These are phyloP conservation scores for Chytriomyces sp. DNA, from an alignment of 192 early-diverging fungal species.

Conservation along the genomic window DNA sequence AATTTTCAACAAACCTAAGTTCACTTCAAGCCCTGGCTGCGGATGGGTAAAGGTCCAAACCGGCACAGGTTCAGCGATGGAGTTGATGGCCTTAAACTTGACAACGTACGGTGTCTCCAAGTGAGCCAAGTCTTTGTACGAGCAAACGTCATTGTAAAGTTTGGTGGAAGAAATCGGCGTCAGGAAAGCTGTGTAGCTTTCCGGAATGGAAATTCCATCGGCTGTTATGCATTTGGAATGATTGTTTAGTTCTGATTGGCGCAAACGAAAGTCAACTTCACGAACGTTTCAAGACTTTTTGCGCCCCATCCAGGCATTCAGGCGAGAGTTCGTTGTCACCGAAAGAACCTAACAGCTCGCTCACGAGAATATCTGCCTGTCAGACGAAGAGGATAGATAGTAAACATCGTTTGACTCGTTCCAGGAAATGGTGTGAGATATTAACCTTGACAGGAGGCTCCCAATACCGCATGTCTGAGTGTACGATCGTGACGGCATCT, in stretches of 20 bases:
- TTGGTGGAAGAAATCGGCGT: slow-evolving; percentile 88
- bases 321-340: slow-evolving; percentile 99
- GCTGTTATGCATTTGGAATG: slow-evolving; percentile 41
- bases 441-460: slow-evolving; percentile 66
- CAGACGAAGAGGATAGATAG: not conserved
- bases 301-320: slow-evolving; percentile 94
- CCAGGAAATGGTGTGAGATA: slow-evolving; percentile 22
- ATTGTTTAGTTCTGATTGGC: not conserved
- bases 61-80: slow-evolving; percentile 65
- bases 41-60: slow-evolving; percentile 88
- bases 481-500: slow-evolving; percentile 79
- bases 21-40: slow-evolving; percentile 15
- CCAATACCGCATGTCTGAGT: slow-evolving; percentile 91
- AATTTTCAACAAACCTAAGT: no score
- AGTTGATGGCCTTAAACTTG: slow-evolving; percentile 79
- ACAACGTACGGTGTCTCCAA: slow-evolving; percentile 98
- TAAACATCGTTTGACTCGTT: slow-evolving; percentile 4
- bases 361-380: slow-evolving; percentile 88
- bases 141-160: slow-evolving; percentile 74
- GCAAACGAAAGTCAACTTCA: not conserved
- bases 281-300: slow-evolving; percentile 72
- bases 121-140: slow-evolving; percentile 67
- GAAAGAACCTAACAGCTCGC: slow-evolving; percentile 96
- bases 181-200: slow-evolving; percentile 80
- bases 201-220: slow-evolving; percentile 90